phyloP scores from a whole-genome alignment of 2,329 filamentous ascomycete species.

The Lasiodiplodia theobromae region DNA sequence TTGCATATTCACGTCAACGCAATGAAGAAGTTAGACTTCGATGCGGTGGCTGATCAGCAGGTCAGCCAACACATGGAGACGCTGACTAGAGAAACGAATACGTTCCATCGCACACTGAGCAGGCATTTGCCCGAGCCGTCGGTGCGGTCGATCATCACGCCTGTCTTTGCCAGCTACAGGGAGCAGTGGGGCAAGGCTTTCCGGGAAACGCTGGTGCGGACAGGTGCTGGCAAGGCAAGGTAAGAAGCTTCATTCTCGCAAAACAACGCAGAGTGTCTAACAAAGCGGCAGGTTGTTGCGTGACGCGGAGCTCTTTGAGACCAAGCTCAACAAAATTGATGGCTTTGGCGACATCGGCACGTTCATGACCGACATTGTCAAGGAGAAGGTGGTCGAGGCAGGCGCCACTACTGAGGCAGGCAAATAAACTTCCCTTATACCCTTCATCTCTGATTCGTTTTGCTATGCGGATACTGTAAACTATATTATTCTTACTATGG shows the following conservation, averaged over 20 bases:
- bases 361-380: slow-evolving; percentile 70
- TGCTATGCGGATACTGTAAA: slow-evolving; percentile 1
- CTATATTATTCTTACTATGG: slow-evolving; percentile 9
- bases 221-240: slow-evolving; percentile 73
- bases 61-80: slow-evolving; percentile 83
- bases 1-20: slow-evolving; percentile 76
- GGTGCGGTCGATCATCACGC: slow-evolving; percentile 82
- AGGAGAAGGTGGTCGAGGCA: slow-evolving; percentile 57
- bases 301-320: slow-evolving; percentile 76
- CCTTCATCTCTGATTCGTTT: background rate
- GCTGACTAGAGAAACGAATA: slow-evolving; percentile 83
- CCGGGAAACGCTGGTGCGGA: slow-evolving; percentile 68
- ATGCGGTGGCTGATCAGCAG: slow-evolving; percentile 56
- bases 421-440: slow-evolving; percentile 20
- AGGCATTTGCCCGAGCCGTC: slow-evolving; percentile 81
- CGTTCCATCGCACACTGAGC: slow-evolving; percentile 80
- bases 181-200: slow-evolving; percentile 79
- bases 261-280: slow-evolving; percentile 31
- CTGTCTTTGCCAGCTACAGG: slow-evolving; percentile 82
- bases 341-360: slow-evolving; percentile 78
- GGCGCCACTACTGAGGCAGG: slow-evolving; percentile 20
- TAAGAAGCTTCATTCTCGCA: slow-evolving; percentile 50
- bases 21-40: slow-evolving; percentile 79
- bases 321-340: slow-evolving; percentile 76
- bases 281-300: slow-evolving; percentile 68